phyloP scores from a whole-genome alignment of 2,329 filamentous ascomycete species.

The Clarireedia paspali region DNA sequence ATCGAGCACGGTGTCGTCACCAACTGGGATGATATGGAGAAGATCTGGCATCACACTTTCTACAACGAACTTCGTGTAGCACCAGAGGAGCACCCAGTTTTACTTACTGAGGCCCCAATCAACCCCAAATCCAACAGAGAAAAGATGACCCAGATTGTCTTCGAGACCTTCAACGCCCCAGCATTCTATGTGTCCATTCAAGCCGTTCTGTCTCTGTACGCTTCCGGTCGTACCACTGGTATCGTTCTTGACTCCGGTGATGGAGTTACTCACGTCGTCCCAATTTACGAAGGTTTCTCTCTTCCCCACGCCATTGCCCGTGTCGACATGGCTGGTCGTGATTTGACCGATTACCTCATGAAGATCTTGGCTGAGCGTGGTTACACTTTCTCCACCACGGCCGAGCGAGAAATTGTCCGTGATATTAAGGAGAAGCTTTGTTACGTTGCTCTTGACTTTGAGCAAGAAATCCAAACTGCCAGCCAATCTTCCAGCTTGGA shows the following conservation, averaged over 20 bases:
- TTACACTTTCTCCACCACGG: conserved; percentile 99
- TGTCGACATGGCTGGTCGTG: conserved; percentile 99
- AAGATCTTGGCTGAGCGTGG: conserved; percentile 99
- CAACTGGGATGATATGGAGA: conserved; percentile 99
- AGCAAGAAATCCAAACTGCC: conserved; percentile 99
- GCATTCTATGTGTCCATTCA: conserved; percentile 99
- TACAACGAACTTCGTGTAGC: conserved; percentile 99
- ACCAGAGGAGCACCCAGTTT: conserved; percentile 98
- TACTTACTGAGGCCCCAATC: conserved; percentile 98
- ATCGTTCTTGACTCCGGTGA: conserved; percentile 99
- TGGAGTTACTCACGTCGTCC: conserved; percentile 99
- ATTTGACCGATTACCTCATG: conserved; percentile 99
- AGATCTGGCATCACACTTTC: conserved; percentile 99
- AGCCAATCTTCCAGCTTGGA: conserved; percentile 97
- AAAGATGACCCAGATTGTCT: conserved; percentile 99
- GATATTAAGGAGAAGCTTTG: conserved; percentile 99
- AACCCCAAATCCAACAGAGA: conserved; percentile 99
- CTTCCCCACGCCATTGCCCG: conserved; percentile 99
- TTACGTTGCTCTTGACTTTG: conserved; percentile 99
- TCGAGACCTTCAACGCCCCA: conserved; percentile 99
- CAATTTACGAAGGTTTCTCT: conserved; percentile 99
- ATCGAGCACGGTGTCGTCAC: conserved; percentile 99
- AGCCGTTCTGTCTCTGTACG: conserved; percentile 98
- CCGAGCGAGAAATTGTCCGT: conserved; percentile 99
- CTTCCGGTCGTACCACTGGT: conserved; percentile 99